Evolutionary conservation across 2,329 filamentous ascomycete genomes (phyloP).

Genomic region (Aureobasidium leucospermi): DNA sequence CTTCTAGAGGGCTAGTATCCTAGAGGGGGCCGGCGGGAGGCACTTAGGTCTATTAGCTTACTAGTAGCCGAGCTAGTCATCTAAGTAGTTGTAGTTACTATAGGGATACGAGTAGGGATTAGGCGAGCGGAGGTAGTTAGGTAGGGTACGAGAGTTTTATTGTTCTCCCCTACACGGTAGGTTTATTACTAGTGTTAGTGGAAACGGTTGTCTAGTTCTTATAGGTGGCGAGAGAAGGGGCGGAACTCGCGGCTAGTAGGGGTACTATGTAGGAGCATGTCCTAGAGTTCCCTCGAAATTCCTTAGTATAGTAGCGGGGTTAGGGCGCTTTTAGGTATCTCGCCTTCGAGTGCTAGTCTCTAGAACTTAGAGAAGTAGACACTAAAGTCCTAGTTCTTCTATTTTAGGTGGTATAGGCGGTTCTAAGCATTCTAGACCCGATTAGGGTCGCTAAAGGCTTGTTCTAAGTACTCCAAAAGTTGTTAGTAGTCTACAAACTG

Average conservation of each 20-base stretch:
- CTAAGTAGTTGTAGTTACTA: not conserved
- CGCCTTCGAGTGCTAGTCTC: not conserved
- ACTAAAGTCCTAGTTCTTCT: not conserved
- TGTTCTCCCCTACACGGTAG: not conserved
- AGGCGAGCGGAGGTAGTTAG: no score
- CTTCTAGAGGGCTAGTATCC: not conserved
- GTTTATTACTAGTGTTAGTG: not conserved
- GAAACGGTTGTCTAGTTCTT: not conserved
- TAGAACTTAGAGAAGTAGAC: not conserved
- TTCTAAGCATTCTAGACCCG: not conserved
- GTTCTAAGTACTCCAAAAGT: not conserved
- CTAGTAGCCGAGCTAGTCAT: not conserved
- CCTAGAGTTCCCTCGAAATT: not conserved
- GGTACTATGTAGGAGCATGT: not conserved
- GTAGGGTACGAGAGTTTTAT: no score
- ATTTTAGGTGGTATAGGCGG: not conserved
- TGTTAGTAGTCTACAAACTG: not conserved
- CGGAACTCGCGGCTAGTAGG: not conserved
- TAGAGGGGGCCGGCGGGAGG: not conserved
- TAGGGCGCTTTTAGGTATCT: not conserved
- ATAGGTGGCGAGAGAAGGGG: not conserved
- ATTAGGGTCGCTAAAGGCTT: not conserved
- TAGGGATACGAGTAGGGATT: not conserved
- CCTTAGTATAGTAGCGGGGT: not conserved
- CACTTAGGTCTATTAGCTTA: not conserved